Percentiles rank a stretch among this genome's conserved stretches.
Conservation (phyloP, 2,329 filamentous ascomycete genomes). For the Neurospora crassa region DNA sequence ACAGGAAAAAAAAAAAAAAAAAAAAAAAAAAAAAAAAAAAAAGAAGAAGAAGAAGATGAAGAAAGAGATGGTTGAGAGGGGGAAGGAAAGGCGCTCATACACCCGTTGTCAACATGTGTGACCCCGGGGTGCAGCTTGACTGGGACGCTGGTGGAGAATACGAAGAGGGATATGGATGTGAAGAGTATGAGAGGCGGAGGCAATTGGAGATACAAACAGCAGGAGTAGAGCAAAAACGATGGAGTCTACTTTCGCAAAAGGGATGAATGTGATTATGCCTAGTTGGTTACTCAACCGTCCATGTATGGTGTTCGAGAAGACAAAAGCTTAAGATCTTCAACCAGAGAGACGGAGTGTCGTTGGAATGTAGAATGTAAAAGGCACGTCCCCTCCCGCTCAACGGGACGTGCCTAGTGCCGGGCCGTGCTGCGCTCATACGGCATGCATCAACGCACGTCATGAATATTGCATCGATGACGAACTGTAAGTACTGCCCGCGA, state of each 20-base stretch:
- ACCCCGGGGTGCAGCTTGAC: constrained; percentile 16
- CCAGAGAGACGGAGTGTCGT: neutral
- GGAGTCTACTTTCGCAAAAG: neutral
- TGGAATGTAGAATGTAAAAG: neutral
- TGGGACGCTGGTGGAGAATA: neutral
- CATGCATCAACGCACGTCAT: neutral
- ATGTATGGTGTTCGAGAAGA: neutral
- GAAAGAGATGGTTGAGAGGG: no score
- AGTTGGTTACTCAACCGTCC: neutral
- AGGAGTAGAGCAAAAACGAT: neutral
- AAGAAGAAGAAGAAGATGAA: no score
- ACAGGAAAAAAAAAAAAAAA: neutral
- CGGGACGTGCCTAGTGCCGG: neutral
- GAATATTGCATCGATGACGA: neutral
- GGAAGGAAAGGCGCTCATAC: constrained; percentile 19
- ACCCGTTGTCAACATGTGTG: constrained; percentile 19
- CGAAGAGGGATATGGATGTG: neutral
- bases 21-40: no score
- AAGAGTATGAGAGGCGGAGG: neutral
- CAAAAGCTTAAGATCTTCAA: neutral
- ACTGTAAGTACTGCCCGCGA: neutral
- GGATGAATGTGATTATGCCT: no score
- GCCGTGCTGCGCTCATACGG: neutral
- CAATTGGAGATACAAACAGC: neutral
- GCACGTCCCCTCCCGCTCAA: neutral